Percentiles rank a stretch among this genome's conserved stretches.
phyloP scores from a whole-genome alignment of 495 filamentous ascomycete genomes.

The Lasiosphaeria hispida region DNA sequence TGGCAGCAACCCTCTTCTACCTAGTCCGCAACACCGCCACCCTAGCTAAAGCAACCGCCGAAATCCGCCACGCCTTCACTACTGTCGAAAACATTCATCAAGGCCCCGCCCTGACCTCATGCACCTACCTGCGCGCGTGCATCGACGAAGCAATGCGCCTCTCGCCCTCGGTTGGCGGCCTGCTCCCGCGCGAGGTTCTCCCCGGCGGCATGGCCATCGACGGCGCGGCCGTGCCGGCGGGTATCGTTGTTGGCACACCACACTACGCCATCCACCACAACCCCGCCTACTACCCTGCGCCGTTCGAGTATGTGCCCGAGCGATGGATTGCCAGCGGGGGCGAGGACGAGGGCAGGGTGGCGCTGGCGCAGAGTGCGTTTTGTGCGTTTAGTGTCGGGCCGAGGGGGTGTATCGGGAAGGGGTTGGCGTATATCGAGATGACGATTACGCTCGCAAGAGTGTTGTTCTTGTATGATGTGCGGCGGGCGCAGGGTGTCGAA shows the following conservation, averaged over 20 bases:
- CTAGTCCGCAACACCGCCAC: slow-evolving; percentile 54
- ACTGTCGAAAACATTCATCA: slow-evolving; percentile 53
- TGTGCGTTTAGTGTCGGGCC: slow-evolving; percentile 58
- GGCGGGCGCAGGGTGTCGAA: slow-evolving; percentile 36
- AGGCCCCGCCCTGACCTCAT: slow-evolving; percentile 50
- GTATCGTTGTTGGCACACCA: slow-evolving; percentile 52
- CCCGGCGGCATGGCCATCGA: slow-evolving; percentile 58
- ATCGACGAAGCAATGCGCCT: slow-evolving; percentile 74
- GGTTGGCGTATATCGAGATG: slow-evolving; percentile 55
- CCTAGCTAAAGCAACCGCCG: slow-evolving; percentile 47
- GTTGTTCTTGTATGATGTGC: slow-evolving; percentile 49
- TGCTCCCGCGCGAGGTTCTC: slow-evolving; percentile 61
- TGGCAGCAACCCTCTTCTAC: slow-evolving; percentile 65
- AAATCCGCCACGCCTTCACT: slow-evolving; percentile 50
- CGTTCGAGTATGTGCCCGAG: slow-evolving; percentile 53
- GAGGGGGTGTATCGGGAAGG: slow-evolving; percentile 58
- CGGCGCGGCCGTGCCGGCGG: slow-evolving; percentile 51
- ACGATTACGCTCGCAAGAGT: slow-evolving; percentile 46
- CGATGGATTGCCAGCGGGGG: slow-evolving; percentile 47
- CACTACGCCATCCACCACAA: slow-evolving; percentile 59
- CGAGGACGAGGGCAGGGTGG: slow-evolving; percentile 36
- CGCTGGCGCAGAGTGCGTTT: slow-evolving; percentile 51
- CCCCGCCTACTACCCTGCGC: slow-evolving; percentile 49
- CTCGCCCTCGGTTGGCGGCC: slow-evolving; percentile 60
- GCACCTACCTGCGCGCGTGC: slow-evolving; percentile 57